Base-by-base conservation (phyloP, 768 basidiomycete species). In the Candolleomyces aberdarensis region DNA sequence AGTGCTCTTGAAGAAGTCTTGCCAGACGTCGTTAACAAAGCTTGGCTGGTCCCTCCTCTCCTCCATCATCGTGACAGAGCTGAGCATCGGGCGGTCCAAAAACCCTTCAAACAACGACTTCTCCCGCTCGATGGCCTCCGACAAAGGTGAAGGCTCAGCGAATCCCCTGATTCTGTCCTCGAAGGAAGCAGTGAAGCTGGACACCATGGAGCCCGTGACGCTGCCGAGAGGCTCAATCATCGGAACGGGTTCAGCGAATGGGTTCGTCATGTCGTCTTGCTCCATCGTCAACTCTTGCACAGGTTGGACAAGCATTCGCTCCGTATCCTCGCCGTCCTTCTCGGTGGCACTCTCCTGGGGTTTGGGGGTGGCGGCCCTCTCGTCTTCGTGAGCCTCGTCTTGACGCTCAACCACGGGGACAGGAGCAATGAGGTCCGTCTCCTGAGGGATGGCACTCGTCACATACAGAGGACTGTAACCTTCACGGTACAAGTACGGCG, bases 201-300 rank as follows among this genome's bases (percentile, higher is more conserved):
- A 61, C 31, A 47, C 54, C 54, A 61, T 20, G 13, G 60, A 61
- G 9, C 52, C 52, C 1, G 53, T 29, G 7, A 61, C 10, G 22
- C 10, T 40, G 29, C 31, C 54, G 22, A 61, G 39, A 15, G 60
- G 60, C 26, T 20, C 60, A 46, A 61, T 61, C 31, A 48, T 44
- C 0, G 60, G 60, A 49, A 26, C 49, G 20, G 60, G 60, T 20
- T 61, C 60, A 10, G 60, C 53, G 47, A 61, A 61, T 3, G 60
- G 60, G 36, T 46, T 61, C 14, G 20, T 53, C 17, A 19, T 29
- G 20, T 49, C 44, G 22, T 31, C 29, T 11, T 54, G 19, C 32
- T 54, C 32, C 20, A 51, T 3, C 49, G 49, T 5, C 49, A 19
- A 3, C 7, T 17, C 17, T 17, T 46, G 17, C 44, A 46, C 44